phyloP scores from a whole-genome alignment of 164 flowering plant genomes.

The Platanus orientalis region DNA sequence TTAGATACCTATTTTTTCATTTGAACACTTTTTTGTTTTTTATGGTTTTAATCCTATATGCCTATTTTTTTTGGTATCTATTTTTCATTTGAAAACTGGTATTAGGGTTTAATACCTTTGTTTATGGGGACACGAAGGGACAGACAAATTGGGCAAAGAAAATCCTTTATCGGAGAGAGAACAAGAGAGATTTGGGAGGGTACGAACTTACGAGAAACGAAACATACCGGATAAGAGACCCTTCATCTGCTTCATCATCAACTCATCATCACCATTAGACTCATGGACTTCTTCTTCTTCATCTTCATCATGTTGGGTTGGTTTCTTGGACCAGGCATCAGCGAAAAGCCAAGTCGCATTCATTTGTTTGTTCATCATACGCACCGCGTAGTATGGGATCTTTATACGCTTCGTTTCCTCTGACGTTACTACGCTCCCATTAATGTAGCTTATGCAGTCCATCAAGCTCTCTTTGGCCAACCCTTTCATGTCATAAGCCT shows the following conservation, averaged over 20 bases:
- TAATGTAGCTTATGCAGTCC: constrained; percentile 66
- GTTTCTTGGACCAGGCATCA: constrained; percentile 14
- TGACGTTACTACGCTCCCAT: constrained; percentile 30
- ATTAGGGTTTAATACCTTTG: too few relatives aligned
- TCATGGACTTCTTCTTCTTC: background rate
- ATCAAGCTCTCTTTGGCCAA: constrained; percentile 74
- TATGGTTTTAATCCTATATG: too few relatives aligned
- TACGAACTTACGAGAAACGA: background rate
- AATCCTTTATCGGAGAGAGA: too few relatives aligned
- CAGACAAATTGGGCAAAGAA: too few relatives aligned
- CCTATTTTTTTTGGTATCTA: too few relatives aligned
- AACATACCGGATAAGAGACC: constrained; percentile 18
- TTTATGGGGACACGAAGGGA: too few relatives aligned
- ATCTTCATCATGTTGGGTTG: background rate
- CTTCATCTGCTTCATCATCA: constrained; percentile 21
- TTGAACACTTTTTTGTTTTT: too few relatives aligned
- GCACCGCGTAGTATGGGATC: constrained; percentile 60
- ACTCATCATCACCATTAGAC: background rate
- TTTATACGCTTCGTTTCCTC: constrained; percentile 20
- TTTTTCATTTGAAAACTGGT: too few relatives aligned
- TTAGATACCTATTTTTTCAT: too few relatives aligned
- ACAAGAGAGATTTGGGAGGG: too few relatives aligned
- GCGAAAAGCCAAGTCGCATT: constrained; percentile 70
- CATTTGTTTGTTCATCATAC: constrained; percentile 81
- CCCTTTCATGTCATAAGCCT: constrained; percentile 82